Conservation (phyloP, 306 rosid genomes). For the Trichosanthes truncata region DNA sequence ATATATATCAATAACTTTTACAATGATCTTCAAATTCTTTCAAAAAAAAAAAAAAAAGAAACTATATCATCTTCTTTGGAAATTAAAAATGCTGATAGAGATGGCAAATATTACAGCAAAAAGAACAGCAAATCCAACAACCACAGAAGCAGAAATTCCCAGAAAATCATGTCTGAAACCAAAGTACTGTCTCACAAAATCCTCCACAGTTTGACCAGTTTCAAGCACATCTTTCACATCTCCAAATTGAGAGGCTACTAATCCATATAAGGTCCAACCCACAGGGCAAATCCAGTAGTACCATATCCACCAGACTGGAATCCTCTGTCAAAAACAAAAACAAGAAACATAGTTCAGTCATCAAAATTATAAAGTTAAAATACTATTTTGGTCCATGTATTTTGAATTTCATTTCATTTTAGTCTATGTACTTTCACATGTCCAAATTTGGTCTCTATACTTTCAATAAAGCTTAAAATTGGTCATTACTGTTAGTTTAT, state of each 20-base stretch:
- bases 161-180: constrained; percentile 34
- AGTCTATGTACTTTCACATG: too few species aligned
- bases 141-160: constrained; percentile 20
- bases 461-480: too few species aligned
- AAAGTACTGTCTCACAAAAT: constrained; percentile 13
- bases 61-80: constrained; percentile 15
- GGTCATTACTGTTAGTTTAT: too few species aligned
- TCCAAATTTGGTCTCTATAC: too few species aligned
- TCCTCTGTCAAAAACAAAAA: constrained; percentile 24
- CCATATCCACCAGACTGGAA: constrained; percentile 86
- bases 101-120: constrained; percentile 33
- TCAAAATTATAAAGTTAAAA: neutral
- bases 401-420: too few species aligned
- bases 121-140: constrained; percentile 14
- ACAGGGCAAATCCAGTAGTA: constrained; percentile 60
- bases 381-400: too few species aligned
- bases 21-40: neutral
- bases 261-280: constrained; percentile 62
- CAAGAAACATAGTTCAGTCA: neutral
- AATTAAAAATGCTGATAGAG: constrained; percentile 24
- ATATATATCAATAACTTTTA: neutral
- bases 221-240: constrained; percentile 15
- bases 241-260: constrained; percentile 46
- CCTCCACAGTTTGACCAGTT: constrained; percentile 10
- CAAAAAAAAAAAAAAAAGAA: neutral